Base-by-base conservation (phyloP, 441 rosid genomes). In the Kokia cookei region DNA sequence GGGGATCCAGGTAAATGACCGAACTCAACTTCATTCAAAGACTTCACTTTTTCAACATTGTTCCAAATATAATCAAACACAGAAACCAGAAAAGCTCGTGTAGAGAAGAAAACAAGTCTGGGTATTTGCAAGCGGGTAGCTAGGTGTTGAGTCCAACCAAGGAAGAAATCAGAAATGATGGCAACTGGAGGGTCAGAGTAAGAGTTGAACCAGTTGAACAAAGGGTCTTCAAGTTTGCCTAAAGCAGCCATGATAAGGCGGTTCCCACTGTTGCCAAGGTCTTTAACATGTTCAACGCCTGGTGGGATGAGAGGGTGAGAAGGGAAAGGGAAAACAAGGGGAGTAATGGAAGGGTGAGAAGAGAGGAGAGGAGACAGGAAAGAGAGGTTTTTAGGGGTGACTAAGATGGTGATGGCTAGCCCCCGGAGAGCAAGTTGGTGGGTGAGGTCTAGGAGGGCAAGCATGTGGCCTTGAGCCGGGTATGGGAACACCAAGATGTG, bases 161-260 rank as follows among this genome's bases (percentile, higher is more conserved):
- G 86, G 76, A 88, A 88, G 83, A 83, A 86, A 61, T 88, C 92
- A 7, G 91, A 88, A 58, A 88, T 68, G 70, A 88, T 74, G 35
- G 87, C 86, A 9, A 74, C 65, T 0, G 88, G 91, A 45, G 89
- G 91, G 57, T 81, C 42, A 15, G 73, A 60, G 24, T 88, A 87
- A 78, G 86, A 80, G 9, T 26, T 40, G 58, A 84, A 84, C 91
- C 88, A 86, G 7, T 62, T 45, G 65, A 79, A 0, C 17, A 84
- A 79, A 4, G 84, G 86, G 24, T 79, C 77, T 47, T 35, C 75
- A 43, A 88, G 86, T 43, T 73, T 65, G 67, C 48, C 35, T 22
- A 83, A 79, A 68, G 91, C 83, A 58, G 75, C 45, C n/a, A 86
- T 77, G 9, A 88, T 55, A 7, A 70, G 75, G 14, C 60, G 0